Base-by-base conservation (phyloP, 2,329 filamentous ascomycete genomes). In the Clonostachys solani region DNA sequence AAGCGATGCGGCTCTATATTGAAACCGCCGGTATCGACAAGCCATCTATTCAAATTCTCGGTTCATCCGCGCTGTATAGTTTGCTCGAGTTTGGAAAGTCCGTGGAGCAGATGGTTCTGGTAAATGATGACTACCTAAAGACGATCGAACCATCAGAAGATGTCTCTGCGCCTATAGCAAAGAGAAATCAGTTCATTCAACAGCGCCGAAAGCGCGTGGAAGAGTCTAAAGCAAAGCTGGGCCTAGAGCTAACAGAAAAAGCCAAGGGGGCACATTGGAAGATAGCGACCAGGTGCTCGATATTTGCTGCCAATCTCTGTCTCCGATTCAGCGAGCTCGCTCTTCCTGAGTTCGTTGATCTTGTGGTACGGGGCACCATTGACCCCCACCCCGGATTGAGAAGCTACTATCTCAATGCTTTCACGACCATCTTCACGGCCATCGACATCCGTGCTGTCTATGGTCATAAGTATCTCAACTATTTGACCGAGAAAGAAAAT, bases 211-310 rank as follows among this genome's bases (percentile, higher is more conserved):
- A 74, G 45, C 80, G 81, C 50, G 91, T 97, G 5, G 94, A 99
- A 65, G 75, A 78, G 46, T 91, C 88, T 69, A 99, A 99, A 69
- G 75, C 84, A 0, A 79, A 81, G 5, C 71, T 99, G 23, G 89
- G 92, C 0, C 73, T 89, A 47, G 91, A 97, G 62, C 75, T 99
- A 33, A 86, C 92, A 5, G 81, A 87, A 49, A 72, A 86, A 50
- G 88, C 90, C 2, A 84, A 83, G 57, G 81, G 81, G 4, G 89
- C 91, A 1, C 95, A 99, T 61, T 99, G 94, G 94, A 97, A 96
- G 72, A 92, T 96, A 56, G 92, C 92, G 6, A 90, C 84, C 44
- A 80, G 92, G 29, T 95, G 92, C 48, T 88, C 89, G 10, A 87
- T 95, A 35, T 94, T 99, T 62, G 89, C 95, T 5, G 83, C 92